Evolutionary conservation across 176 grass and related monocot species (phyloP).

Genomic region (Cocos nucifera): DNA sequence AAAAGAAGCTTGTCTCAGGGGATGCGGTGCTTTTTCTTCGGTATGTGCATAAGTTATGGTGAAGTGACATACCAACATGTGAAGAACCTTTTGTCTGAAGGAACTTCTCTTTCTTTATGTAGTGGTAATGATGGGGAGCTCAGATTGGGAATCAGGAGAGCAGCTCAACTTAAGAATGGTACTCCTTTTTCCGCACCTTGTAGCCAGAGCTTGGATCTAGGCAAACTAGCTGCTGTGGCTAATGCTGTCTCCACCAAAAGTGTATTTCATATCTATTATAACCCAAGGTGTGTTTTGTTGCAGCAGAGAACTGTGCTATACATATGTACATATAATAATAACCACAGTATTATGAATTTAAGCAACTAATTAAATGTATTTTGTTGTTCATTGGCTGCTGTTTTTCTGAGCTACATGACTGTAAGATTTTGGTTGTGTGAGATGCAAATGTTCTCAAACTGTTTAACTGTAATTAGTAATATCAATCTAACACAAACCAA

Average conservation of each 20-base stretch:
- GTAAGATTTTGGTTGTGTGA: no score
- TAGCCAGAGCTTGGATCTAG: constrained; percentile 26
- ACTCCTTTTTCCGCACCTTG: constrained; percentile 20
- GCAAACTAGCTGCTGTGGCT: constrained; percentile 28
- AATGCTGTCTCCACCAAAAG: constrained; percentile 48
- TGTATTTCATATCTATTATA: constrained; percentile 71
- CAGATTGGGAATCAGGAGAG: constrained; percentile 62
- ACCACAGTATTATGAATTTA: no score
- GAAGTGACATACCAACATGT: no score
- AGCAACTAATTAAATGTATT: no score
- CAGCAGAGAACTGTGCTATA: neutral
- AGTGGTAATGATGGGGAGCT: constrained; percentile 77
- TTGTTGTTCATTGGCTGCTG: no score
- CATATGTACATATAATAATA: neutral
- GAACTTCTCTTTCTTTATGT: constrained; percentile 13
- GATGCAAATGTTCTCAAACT: no score
- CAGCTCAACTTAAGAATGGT: constrained; percentile 40
- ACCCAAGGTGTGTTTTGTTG: constrained; percentile 49
- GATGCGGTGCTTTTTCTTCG: constrained; percentile 82
- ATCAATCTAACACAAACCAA: no score
- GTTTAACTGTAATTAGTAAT: no score
- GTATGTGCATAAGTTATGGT: constrained; percentile 31
- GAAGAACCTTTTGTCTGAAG: neutral
- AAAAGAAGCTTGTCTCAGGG: constrained; percentile 89
- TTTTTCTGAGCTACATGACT: no score